Base-by-base conservation (phyloP, 352 stramenopile species). In the Thalassiosira exigua region DNA sequence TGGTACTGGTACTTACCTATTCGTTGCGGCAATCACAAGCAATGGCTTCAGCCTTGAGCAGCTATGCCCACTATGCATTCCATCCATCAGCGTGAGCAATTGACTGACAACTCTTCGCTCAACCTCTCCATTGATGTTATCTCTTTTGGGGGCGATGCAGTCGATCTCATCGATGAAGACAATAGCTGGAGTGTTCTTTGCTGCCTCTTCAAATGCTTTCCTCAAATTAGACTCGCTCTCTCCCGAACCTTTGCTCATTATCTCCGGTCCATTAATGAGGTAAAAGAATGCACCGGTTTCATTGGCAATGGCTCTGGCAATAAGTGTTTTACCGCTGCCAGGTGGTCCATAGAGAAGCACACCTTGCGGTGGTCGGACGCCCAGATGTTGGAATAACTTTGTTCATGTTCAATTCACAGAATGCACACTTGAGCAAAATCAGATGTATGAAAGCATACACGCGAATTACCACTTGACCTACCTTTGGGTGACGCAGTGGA, bases 91-190 rank as follows among this genome's bases (percentile, higher is more conserved):
- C 17, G 97, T 99, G 21, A 99, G 85, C 57, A 99, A 86, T 91
- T 99, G 96, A 71, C 91, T 98, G 29, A 99, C 97, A 79, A 99
- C 99, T 68, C 97, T 94, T 66, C 96, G 95, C 82, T 99, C 97
- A 27, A 99, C 96, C 84, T 99, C 97, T 53, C 97, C 97, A 82
- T 98, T 98, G 21, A 96, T 98, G 91, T 99, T 99, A 66, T 99
- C 97, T 87, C 97, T 92, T 90, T 99, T 99, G 0, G 97, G 97
- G 3, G 96, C 96, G 80, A 97, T 97, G 9, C 96, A 99, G 82
- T 99, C 97, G 74, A 99, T 99, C 73, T 99, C 97, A 87, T 99
- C 97, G 81, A 99, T 99, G 81, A 99, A 99, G 77, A 99, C 99
- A 82, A 99, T 99, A 5, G 96, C 94, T 19, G 97, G 97, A 9